Conservation (phyloP, 169 alveolate genomes). For the Eimeria praecox region DNA sequence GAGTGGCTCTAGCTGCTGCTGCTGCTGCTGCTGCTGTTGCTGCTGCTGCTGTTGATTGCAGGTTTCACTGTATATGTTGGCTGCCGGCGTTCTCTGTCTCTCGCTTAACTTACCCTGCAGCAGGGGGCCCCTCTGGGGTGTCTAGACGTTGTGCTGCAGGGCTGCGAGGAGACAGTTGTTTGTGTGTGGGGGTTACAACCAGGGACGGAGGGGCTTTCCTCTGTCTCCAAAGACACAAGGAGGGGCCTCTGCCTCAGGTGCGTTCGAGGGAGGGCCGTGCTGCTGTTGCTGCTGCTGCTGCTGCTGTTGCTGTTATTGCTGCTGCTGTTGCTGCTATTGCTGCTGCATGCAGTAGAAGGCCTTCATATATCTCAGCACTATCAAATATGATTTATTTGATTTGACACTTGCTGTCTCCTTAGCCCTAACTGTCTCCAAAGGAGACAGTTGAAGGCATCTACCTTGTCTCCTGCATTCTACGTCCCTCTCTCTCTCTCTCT, state of each 20-base stretch:
- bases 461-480: neutral
- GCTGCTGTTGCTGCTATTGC: neutral
- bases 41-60: constrained; percentile 3
- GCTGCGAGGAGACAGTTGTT: constrained; percentile 31
- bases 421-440: neutral
- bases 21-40: constrained; percentile 38
- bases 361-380: too few relatives aligned
- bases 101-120: neutral
- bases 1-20: neutral
- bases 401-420: neutral
- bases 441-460: neutral
- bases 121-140: constrained; percentile 14
- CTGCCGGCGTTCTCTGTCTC: constrained; percentile 40
- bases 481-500: neutral
- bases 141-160: constrained; percentile 36
- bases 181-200: constrained; percentile 34
- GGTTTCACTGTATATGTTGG: constrained; percentile 43
- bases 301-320: neutral
- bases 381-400: too few relatives aligned
- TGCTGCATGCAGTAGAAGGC: neutral
- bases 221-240: constrained; percentile 36
- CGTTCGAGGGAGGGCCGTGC: neutral
- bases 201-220: constrained; percentile 33
- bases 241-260: constrained; percentile 37
- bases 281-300: neutral